These are phyloP conservation scores for Hemileccinum rubropunctum DNA, from an alignment of 768 basidiomycete species.

Conservation along the genomic window DNA sequence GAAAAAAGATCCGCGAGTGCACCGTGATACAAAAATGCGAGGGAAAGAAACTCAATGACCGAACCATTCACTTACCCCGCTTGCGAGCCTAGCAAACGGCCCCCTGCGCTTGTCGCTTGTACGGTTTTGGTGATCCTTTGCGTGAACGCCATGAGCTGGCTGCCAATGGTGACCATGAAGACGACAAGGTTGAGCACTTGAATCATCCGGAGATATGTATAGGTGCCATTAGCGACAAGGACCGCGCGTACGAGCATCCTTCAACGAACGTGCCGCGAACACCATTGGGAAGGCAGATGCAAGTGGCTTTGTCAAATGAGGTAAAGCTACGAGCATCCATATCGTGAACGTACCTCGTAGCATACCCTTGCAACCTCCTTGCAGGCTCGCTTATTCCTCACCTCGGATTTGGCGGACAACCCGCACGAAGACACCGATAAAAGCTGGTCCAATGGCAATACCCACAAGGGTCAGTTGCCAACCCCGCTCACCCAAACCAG, in stretches of 20 bases:
- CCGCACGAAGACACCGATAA: constrained; percentile 71
- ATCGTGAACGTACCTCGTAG: constrained; percentile 63
- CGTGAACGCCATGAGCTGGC: constrained; percentile 86
- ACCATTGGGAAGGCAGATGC: constrained; percentile 62
- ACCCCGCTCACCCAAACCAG: constrained; percentile 82
- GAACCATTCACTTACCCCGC: constrained; percentile 74
- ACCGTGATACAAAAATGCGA: background rate
- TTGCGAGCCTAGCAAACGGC: constrained; percentile 73
- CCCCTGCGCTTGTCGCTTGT: constrained; percentile 72
- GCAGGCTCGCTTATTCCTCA: constrained; percentile 78
- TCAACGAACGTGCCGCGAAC: constrained; percentile 82
- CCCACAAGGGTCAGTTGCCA: constrained; percentile 96
- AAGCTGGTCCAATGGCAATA: constrained; percentile 82
- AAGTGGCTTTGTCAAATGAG: constrained; percentile 53
- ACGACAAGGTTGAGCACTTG: constrained; percentile 89
- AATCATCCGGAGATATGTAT: constrained; percentile 86
- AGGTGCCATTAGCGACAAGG: constrained; percentile 77
- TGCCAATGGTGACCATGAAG: constrained; percentile 90
- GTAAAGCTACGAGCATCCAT: background rate
- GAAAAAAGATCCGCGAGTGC: background rate
- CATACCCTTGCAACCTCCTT: constrained; percentile 84
- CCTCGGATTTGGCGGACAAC: constrained; percentile 69
- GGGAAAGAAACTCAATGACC: constrained; percentile 19
- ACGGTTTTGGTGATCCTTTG: constrained; percentile 85
- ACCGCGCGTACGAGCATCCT: constrained; percentile 80